Evolutionary conservation across 805 yeast species (phyloP).

Genomic region (Spathaspora boniae): DNA sequence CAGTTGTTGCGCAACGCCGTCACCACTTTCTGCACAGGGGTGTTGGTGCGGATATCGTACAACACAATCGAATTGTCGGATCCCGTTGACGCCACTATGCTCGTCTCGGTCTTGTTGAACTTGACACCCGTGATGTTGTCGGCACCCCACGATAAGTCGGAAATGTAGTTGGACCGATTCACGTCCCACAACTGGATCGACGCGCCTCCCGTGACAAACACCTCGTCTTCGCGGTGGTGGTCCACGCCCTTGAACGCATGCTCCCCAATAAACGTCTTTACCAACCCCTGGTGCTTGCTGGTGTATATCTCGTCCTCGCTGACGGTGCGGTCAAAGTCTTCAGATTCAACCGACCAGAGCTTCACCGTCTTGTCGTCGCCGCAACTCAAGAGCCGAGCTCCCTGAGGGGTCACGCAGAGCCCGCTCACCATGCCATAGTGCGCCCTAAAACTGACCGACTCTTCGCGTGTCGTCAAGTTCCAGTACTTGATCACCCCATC

Average conservation of each 20-base stretch:
- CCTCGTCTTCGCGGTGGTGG: conserved; percentile 69
- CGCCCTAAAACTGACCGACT: conserved; percentile 74
- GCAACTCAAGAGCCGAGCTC: conserved; percentile 67
- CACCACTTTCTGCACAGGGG: conserved; percentile 89
- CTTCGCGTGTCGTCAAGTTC: conserved; percentile 80
- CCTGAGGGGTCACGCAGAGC: conserved; percentile 60
- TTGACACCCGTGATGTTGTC: conserved; percentile 80
- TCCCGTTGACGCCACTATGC: conserved; percentile 77
- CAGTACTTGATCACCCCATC: conserved; percentile 95
- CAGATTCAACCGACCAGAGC: conserved; percentile 74
- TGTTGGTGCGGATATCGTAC: conserved; percentile 85
- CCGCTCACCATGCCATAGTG: conserved; percentile 92
- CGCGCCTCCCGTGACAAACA: conserved; percentile 92
- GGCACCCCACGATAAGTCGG: conserved; percentile 92
- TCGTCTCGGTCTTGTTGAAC: conserved; percentile 88
- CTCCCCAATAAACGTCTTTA: conserved; percentile 79
- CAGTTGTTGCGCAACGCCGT: conserved; percentile 81
- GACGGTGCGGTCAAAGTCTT: conserved; percentile 42
- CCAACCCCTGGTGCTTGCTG: conserved; percentile 46
- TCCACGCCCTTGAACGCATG: conserved; percentile 83
- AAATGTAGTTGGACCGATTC: conserved; percentile 69
- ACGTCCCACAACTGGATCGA: conserved; percentile 90
- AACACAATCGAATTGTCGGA: conserved; percentile 87
- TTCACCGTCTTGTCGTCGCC: conserved; percentile 89
- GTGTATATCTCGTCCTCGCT: conserved; percentile 31